Evolutionary conservation across 2,329 filamentous ascomycete genomes (phyloP).

Genomic region (Passalora sequoiae): DNA sequence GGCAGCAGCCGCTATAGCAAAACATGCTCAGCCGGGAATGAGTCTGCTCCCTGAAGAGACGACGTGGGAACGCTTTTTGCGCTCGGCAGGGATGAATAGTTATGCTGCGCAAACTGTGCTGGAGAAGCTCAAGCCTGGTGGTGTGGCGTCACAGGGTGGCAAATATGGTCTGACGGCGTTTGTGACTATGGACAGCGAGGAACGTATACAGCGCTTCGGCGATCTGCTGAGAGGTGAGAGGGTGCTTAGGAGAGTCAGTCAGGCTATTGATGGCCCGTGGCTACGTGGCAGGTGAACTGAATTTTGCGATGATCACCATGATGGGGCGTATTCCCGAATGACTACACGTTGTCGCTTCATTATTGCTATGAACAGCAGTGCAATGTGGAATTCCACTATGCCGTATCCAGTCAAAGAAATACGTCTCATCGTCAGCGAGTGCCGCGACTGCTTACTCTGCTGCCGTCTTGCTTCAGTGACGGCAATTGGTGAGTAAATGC

Average conservation of each 20-base stretch:
- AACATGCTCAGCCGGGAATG: constrained; percentile 31
- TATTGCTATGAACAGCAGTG: no score
- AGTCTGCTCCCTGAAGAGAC: constrained; percentile 49
- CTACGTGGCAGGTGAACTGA: no score
- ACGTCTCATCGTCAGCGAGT: no score
- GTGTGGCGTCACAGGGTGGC: constrained; percentile 1
- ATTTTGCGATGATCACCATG: no score
- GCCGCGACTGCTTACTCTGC: no score
- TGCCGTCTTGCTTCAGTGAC: no score
- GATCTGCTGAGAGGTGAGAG: constrained; percentile 37
- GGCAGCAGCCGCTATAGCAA: constrained; percentile 42
- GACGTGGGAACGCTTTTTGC: constrained; percentile 62
- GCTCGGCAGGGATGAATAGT: constrained; percentile 62
- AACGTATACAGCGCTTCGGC: constrained; percentile 50
- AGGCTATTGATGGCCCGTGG: constrained; percentile 16
- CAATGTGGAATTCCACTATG: no score
- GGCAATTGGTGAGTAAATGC: no score
- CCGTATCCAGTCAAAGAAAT: no score
- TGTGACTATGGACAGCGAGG: constrained; percentile 49
- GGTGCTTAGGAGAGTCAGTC: constrained; percentile 50
- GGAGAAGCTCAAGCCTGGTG: constrained; percentile 38
- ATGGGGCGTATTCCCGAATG: no score
- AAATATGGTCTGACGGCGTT: constrained; percentile 49
- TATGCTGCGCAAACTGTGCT: constrained; percentile 66
- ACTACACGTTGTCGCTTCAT: no score